Percentiles rank a stretch among this genome's conserved stretches.
These are phyloP conservation scores for Chaetoceros tenuissimus DNA, from an alignment of 108 stramenopile genomes.

Conservation along the genomic window DNA sequence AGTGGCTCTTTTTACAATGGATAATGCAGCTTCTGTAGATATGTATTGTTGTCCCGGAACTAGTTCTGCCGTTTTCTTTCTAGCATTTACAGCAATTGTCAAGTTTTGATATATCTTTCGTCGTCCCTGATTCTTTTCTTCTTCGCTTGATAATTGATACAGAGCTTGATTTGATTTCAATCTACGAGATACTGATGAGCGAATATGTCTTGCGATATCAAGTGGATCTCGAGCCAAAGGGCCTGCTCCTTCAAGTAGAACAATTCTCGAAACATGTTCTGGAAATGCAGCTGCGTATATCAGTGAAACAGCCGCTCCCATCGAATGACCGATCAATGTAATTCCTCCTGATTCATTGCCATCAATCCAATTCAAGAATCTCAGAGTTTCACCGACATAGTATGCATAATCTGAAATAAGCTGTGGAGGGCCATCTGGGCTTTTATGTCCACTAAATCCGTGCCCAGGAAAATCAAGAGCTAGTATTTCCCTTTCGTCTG, in stretches of 20 bases:
- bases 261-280: conserved; percentile 34
- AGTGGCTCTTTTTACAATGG: conserved; percentile 53
- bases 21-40: conserved; percentile 47
- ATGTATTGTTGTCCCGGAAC: conserved; percentile 77
- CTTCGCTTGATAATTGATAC: conserved; percentile 7
- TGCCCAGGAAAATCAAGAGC: conserved; percentile 60
- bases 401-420: conserved; percentile 50
- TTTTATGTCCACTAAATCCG: conserved; percentile 37
- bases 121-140: not conserved
- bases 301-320: conserved; percentile 52
- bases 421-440: conserved; percentile 29
- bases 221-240: conserved; percentile 33
- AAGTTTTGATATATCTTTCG: conserved; percentile 19
- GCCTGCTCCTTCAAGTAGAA: conserved; percentile 61
- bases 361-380: conserved; percentile 29
- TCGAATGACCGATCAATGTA: conserved; percentile 56
- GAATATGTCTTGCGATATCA: conserved; percentile 40
- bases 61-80: conserved; percentile 42
- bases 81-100: conserved; percentile 37
- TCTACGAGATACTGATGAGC: conserved; percentile 20
- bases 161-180: conserved; percentile 26
- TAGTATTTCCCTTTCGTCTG: conserved; percentile 2
- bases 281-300: conserved; percentile 58
- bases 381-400: conserved; percentile 38
- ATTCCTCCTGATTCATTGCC: conserved; percentile 12